phyloP scores from a whole-genome alignment of 2,329 filamentous ascomycete species.

The Berkeleyomyces rouxiae region DNA sequence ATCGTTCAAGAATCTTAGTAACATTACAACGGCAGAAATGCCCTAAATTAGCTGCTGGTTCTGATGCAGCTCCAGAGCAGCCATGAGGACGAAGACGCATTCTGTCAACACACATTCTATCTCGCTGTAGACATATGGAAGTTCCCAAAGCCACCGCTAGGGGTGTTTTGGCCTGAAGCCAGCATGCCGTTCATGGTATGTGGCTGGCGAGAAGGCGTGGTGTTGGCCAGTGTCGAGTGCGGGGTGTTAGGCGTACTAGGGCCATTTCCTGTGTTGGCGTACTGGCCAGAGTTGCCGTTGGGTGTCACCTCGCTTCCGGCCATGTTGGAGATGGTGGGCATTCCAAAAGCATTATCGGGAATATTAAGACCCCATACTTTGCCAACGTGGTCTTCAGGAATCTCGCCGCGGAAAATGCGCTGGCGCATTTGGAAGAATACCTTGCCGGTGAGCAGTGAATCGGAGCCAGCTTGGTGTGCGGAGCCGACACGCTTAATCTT shows the following conservation, averaged over 20 bases:
- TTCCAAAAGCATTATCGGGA: conserved; percentile 30
- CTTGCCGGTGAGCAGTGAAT: conserved; percentile 80
- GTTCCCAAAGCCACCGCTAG: conserved; percentile 59
- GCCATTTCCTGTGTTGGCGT: conserved; percentile 29
- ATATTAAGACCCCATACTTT: conserved; percentile 88
- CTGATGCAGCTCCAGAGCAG: neutral
- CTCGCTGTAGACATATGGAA: conserved; percentile 38
- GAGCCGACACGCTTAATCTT: conserved; percentile 77
- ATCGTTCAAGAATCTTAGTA: neutral
- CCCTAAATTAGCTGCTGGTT: neutral
- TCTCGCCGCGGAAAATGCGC: conserved; percentile 68
- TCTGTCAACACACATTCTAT: conserved; percentile 17
- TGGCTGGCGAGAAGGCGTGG: conserved; percentile 22
- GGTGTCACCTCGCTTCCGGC: conserved; percentile 25
- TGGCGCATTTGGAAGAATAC: conserved; percentile 90
- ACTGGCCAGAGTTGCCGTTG: conserved; percentile 21
- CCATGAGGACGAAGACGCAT: neutral
- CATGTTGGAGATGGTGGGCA: conserved; percentile 5
- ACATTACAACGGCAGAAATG: neutral
- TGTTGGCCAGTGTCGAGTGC: conserved; percentile 29
- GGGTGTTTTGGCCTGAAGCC: conserved; percentile 55
- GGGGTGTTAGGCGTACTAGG: conserved; percentile 55
- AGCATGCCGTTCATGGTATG: conserved; percentile 39
- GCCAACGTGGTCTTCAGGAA: conserved; percentile 67
- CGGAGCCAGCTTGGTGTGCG: conserved; percentile 83